A percentile compares a stretch with the other conserved stretches of the same genome.
Conservation (phyloP, 345 rosid genomes). For the Boechera stricta region DNA sequence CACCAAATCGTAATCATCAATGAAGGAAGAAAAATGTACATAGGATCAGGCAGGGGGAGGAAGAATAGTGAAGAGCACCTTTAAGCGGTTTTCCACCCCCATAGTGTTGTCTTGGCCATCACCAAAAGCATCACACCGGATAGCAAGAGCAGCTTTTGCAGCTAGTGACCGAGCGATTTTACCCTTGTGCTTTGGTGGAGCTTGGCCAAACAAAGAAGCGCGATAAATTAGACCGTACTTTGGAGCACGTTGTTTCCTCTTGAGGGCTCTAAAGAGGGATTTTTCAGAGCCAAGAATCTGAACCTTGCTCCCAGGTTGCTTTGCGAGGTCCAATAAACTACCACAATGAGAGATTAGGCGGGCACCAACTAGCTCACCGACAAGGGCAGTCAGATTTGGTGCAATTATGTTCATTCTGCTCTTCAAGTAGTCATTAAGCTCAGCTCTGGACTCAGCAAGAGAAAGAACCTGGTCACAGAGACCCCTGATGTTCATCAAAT, state of each 20-base stretch:
- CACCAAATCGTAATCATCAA: not conserved
- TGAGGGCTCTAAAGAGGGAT: slow-evolving; percentile 90
- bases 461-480: slow-evolving; percentile 89
- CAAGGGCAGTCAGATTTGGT: slow-evolving; percentile 92
- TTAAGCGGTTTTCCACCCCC: slow-evolving; percentile 83
- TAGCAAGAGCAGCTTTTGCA: slow-evolving; percentile 79
- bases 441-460: slow-evolving; percentile 87
- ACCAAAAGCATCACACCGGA: slow-evolving; percentile 90
- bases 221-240: slow-evolving; percentile 89
- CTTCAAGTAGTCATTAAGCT: slow-evolving; percentile 82
- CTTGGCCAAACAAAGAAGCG: slow-evolving; percentile 89
- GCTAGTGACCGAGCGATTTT: slow-evolving; percentile 90
- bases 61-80: slow-evolving; percentile 49
- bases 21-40: not conserved
- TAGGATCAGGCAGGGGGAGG: no score
- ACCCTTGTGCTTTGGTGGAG: slow-evolving; percentile 83
- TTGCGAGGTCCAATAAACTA: slow-evolving; percentile 86
- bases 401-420: slow-evolving; percentile 93
- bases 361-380: slow-evolving; percentile 97
- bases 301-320: slow-evolving; percentile 92
- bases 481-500: slow-evolving; percentile 71
- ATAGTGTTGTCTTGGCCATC: slow-evolving; percentile 74
- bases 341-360: slow-evolving; percentile 95
- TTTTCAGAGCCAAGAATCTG: slow-evolving; percentile 97
- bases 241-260: slow-evolving; percentile 91